These are phyloP conservation scores for Cystobasidium ongulense DNA, from an alignment of 768 basidiomycete genomes.

Conservation along the genomic window DNA sequence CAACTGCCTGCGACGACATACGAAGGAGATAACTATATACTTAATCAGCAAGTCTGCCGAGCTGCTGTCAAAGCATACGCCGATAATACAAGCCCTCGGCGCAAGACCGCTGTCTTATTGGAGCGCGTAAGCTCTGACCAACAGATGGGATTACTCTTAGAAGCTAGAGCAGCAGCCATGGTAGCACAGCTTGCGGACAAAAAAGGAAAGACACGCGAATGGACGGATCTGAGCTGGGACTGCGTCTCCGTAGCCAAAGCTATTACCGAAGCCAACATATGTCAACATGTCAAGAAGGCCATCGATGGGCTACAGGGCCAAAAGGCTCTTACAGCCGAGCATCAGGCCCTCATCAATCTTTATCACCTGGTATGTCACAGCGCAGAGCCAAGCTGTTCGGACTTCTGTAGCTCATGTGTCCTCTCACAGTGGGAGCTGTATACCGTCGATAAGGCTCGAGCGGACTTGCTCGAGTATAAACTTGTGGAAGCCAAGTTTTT, in stretches of 20 bases:
- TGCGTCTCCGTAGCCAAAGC: constrained; percentile 58
- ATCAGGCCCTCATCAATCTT: constrained; percentile 36
- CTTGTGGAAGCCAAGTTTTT: not conserved
- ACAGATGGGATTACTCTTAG: not conserved
- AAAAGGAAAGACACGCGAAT: not conserved
- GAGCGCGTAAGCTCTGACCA: not conserved
- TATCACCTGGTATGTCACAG: not conserved
- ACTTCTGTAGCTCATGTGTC: not conserved
- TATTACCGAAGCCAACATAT: constrained; percentile 52
- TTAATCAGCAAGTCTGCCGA: not conserved
- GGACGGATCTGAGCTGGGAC: constrained; percentile 51
- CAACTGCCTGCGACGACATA: constrained; percentile 43
- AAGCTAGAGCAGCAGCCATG: not conserved
- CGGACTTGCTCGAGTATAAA: not conserved
- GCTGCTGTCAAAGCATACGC: not conserved
- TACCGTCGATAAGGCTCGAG: not conserved
- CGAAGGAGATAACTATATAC: constrained; percentile 20
- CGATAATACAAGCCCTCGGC: not conserved
- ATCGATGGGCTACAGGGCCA: not conserved
- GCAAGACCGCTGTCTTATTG: not conserved
- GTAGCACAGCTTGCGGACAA: not conserved
- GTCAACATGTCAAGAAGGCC: constrained; percentile 35
- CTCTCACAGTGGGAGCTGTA: not conserved
- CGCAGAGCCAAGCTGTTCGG: too few species aligned
- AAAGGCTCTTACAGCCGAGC: constrained; percentile 17